Base-by-base conservation (phyloP, 2,329 filamentous ascomycete genomes). In the Cladophialophora psammophila region DNA sequence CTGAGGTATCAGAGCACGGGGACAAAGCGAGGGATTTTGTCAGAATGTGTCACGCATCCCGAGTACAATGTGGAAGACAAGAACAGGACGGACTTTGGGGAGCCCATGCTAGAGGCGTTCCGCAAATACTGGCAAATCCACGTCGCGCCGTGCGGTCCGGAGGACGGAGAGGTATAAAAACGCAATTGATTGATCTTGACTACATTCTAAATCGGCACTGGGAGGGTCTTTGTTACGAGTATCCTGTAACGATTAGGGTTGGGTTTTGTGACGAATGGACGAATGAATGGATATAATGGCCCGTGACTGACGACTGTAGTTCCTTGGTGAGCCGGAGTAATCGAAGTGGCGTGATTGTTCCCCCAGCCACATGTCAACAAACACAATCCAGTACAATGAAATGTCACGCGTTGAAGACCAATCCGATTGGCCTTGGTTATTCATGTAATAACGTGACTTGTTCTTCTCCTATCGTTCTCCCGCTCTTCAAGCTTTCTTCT, bases 21-120 rank as follows among this genome's bases (percentile, higher is more conserved):
- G 0, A 75, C 81, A 63, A 80, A 79, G 70, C 76, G 75, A 6
- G 83, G 84, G 0, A 72, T 90, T 35, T 73, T 90, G 42, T 77
- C 74, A 1, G 83, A 87, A 71, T 79, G 79, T 45, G 83, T 82
- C 3, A 81, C 69, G 12, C 68, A 72, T 65, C 66, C 70, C 10
- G 64, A 74, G 60, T 74, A 72, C 62, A 55, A 69, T 26, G 60
- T 67, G 50, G 54, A 36, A 31, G 63, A 69, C 31, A 36, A 54
- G 40, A 53, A 61, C 26, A 61, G 60, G 12, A 58, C 60, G 8
- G 53, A 63, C 20, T 55, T 55, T 18, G 60, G 26, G 26, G 26
- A 57, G 13, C 18, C 62, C 2, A 38, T 61, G 13, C 60, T 50
- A 20, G 38, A 58, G 10, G 48, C 55, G n/a, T 64, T 70, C 34